Percentiles rank a stretch among this genome's conserved stretches.
These are phyloP conservation scores for Ceratocystis papillata DNA, from an alignment of 2,329 filamentous ascomycete species.

Conservation along the genomic window DNA sequence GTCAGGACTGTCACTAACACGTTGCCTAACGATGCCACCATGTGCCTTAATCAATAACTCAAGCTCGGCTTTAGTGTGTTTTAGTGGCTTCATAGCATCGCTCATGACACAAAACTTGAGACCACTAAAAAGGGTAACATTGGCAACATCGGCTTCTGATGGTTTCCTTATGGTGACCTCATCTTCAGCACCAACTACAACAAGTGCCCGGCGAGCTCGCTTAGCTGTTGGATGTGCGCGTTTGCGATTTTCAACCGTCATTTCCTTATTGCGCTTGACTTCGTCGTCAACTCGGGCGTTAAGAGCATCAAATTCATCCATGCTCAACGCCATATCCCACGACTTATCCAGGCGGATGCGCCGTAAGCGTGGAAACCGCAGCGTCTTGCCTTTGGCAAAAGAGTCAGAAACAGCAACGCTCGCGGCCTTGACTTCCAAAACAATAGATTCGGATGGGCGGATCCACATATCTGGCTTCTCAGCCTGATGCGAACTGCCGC, in stretches of 20 bases:
- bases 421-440: slow-evolving; percentile 80
- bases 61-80: slow-evolving; percentile 66
- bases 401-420: slow-evolving; percentile 63
- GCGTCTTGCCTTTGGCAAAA: slow-evolving; percentile 64
- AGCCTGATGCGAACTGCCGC: slow-evolving; percentile 51
- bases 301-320: slow-evolving; percentile 65
- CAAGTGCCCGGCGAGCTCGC: slow-evolving; percentile 56
- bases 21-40: slow-evolving; percentile 69
- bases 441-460: slow-evolving; percentile 72
- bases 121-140: slow-evolving; percentile 59
- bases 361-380: slow-evolving; percentile 87
- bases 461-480: slow-evolving; percentile 92
- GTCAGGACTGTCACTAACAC: slow-evolving; percentile 41
- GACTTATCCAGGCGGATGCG: slow-evolving; percentile 67
- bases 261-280: slow-evolving; percentile 54
- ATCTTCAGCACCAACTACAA: slow-evolving; percentile 54
- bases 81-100: slow-evolving; percentile 57
- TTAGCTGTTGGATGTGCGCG: slow-evolving; percentile 38
- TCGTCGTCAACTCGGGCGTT: slow-evolving; percentile 60
- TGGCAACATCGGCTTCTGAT: slow-evolving; percentile 28
- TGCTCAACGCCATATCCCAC: slow-evolving; percentile 70
- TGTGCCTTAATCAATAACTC: slow-evolving; percentile 74
- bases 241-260: slow-evolving; percentile 62
- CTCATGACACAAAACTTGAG: slow-evolving; percentile 76
- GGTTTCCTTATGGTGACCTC: neutral